Percentiles rank a stretch among this genome's conserved stretches.
Conservation (phyloP, 352 stramenopile genomes). For the Globisporangium perplexum region DNA sequence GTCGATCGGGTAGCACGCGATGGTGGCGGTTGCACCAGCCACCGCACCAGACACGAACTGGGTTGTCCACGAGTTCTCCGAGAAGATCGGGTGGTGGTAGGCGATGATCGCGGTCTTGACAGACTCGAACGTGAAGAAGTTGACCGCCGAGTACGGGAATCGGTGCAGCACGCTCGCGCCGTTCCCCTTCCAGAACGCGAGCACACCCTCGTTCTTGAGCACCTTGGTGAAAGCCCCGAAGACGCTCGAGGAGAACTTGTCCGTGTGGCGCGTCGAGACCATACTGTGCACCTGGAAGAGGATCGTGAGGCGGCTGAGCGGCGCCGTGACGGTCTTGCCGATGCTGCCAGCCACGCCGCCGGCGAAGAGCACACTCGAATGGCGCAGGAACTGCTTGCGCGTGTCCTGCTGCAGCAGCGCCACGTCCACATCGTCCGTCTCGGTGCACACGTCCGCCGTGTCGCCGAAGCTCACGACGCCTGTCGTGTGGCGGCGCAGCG, state of each 20-base stretch:
- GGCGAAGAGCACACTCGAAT: conserved; percentile 76
- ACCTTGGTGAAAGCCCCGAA: conserved; percentile 86
- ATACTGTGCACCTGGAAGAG: conserved; percentile 96
- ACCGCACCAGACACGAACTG: conserved; percentile 73
- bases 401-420: conserved; percentile 62
- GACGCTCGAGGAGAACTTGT: conserved; percentile 74
- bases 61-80: conserved; percentile 65
- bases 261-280: conserved; percentile 86
- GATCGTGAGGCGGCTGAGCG: conserved; percentile 93
- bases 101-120: conserved; percentile 74
- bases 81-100: conserved; percentile 57
- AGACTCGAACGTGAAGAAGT: conserved; percentile 96
- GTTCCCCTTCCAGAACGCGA: conserved; percentile 95
- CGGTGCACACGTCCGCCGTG: conserved; percentile 63
- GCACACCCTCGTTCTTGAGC: conserved; percentile 89
- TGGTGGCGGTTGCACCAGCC: conserved; percentile 64
- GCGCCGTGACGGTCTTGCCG: conserved; percentile 94
- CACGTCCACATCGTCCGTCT: conserved; percentile 79
- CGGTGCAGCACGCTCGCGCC: conserved; percentile 93
- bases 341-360: conserved; percentile 93
- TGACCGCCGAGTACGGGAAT: conserved; percentile 96
- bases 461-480: conserved; percentile 80
- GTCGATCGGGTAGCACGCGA: conserved; percentile 96
- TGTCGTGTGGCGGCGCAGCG: conserved; percentile 70
- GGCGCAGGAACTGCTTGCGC: conserved; percentile 65